These are phyloP conservation scores for Heimioporus sp. DNA, from an alignment of 768 basidiomycete genomes.

Conservation along the genomic window DNA sequence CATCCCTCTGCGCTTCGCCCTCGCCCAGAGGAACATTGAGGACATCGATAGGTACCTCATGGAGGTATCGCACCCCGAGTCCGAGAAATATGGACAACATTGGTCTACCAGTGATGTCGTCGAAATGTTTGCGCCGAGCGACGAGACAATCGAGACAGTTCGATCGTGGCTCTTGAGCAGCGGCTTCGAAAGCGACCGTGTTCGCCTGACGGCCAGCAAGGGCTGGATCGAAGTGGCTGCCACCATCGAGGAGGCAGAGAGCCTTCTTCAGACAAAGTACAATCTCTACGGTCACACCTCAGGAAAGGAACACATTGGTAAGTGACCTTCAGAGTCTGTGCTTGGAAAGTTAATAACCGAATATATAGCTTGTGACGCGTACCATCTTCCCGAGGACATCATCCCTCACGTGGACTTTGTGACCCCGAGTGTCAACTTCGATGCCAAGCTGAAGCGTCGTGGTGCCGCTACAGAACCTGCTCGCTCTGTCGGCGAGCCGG, in stretches of 20 bases:
- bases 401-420: slow-evolving; percentile 34
- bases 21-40: slow-evolving; percentile 33
- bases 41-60: slow-evolving; percentile 26
- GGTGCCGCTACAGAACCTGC: slow-evolving; percentile 5
- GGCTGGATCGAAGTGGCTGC: slow-evolving; percentile 27
- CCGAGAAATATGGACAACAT: slow-evolving; percentile 31
- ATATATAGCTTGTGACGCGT: slow-evolving; percentile 30
- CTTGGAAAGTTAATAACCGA: not conserved
- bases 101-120: slow-evolving; percentile 28
- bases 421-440: slow-evolving; percentile 34
- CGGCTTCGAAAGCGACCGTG: slow-evolving; percentile 23
- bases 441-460: slow-evolving; percentile 20
- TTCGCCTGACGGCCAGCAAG: slow-evolving; percentile 19
- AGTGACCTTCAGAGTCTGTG: slow-evolving; percentile 7
- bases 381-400: slow-evolving; percentile 32
- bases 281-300: slow-evolving; percentile 29
- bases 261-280: slow-evolving; percentile 33
- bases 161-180: slow-evolving; percentile 26
- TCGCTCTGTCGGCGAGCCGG: slow-evolving; percentile 15
- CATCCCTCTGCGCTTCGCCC: slow-evolving; percentile 31
- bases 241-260: slow-evolving; percentile 33
- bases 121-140: slow-evolving; percentile 28
- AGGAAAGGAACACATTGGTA: slow-evolving; percentile 28
- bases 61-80: slow-evolving; percentile 34
- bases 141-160: slow-evolving; percentile 25